Conservation (phyloP, 2,329 filamentous ascomycete genomes). For the Penicillium italicum region DNA sequence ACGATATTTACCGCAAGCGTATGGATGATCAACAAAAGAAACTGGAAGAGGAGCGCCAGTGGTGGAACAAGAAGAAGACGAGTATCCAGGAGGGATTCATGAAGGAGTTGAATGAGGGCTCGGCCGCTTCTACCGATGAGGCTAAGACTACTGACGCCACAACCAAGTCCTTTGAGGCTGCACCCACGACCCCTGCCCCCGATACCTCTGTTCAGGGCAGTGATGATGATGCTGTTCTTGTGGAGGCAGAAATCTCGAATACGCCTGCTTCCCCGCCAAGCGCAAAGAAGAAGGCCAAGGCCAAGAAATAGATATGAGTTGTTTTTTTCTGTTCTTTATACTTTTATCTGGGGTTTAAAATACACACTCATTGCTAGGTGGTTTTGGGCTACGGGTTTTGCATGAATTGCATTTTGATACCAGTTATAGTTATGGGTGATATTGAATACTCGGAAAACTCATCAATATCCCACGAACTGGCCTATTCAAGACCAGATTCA, state of each 20-base stretch:
- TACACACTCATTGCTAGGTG: neutral
- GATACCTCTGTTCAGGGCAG: constrained; percentile 44
- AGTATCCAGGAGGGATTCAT: constrained; percentile 73
- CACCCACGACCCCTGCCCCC: constrained; percentile 30
- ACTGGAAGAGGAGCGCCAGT: constrained; percentile 70
- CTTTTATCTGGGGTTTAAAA: constrained; percentile 1
- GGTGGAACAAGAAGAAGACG: constrained; percentile 84
- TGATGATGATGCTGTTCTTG: constrained; percentile 73
- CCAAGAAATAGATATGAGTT: constrained; percentile 41
- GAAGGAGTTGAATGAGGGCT: constrained; percentile 64
- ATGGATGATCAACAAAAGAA: constrained; percentile 72
- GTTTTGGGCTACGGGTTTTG: neutral
- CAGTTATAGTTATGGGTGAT: neutral
- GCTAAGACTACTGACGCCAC: constrained; percentile 11
- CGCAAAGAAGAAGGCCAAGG: constrained; percentile 46
- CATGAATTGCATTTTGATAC: constrained; percentile 2
- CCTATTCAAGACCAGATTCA: neutral
- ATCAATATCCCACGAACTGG: neutral
- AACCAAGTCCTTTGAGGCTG: constrained; percentile 20
- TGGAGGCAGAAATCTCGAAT: constrained; percentile 57
- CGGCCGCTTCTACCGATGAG: constrained; percentile 19
- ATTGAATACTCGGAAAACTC: neutral
- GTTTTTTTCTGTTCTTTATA: constrained; percentile 6
- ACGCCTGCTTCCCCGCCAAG: constrained; percentile 22
- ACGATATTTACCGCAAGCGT: constrained; percentile 69